Percentiles rank a stretch among this genome's conserved stretches.
Evolutionary conservation across 2,329 filamentous ascomycete species (phyloP).

Genomic region (Xylaria sp.): DNA sequence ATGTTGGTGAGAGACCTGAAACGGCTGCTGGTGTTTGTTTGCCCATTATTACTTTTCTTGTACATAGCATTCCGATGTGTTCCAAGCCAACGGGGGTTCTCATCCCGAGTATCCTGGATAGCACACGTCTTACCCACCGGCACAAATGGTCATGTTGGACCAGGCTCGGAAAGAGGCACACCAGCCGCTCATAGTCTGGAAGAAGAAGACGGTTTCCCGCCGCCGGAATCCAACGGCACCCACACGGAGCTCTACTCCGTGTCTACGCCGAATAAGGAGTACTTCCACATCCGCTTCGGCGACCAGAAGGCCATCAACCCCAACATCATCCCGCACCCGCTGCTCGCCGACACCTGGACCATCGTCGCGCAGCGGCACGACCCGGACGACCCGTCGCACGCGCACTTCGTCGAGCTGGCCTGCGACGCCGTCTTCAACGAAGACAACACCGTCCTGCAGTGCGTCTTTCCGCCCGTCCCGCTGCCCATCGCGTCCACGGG

Average conservation of each 20-base stretch:
- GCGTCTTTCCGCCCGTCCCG: constrained; percentile 43
- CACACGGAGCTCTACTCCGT: constrained; percentile 49
- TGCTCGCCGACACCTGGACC: constrained; percentile 49
- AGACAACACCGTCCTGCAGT: constrained; percentile 43
- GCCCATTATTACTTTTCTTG: constrained; percentile 1
- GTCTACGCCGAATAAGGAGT: constrained; percentile 49
- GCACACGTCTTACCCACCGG: background rate
- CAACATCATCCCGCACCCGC: constrained; percentile 60
- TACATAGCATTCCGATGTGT: constrained; percentile 1
- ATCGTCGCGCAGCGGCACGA: constrained; percentile 52
- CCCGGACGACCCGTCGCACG: constrained; percentile 28
- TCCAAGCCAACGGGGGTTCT: background rate
- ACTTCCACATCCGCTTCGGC: constrained; percentile 54
- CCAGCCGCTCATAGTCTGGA: background rate
- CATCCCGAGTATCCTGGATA: constrained; percentile 1
- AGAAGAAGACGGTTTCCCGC: background rate
- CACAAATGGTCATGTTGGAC: background rate
- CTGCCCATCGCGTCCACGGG: constrained; percentile 52
- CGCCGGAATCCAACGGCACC: constrained; percentile 15
- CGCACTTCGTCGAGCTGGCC: constrained; percentile 48
- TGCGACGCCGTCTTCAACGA: constrained; percentile 53
- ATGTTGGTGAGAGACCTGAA: constrained; percentile 11
- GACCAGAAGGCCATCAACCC: constrained; percentile 51
- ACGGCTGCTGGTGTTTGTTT: constrained; percentile 2
- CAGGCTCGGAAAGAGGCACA: background rate